Evolutionary conservation across 2,329 filamentous ascomycete genomes (phyloP), one percentile per base, ranked within the genome.

Genomic region (Colletotrichum zoysiae): DNA sequence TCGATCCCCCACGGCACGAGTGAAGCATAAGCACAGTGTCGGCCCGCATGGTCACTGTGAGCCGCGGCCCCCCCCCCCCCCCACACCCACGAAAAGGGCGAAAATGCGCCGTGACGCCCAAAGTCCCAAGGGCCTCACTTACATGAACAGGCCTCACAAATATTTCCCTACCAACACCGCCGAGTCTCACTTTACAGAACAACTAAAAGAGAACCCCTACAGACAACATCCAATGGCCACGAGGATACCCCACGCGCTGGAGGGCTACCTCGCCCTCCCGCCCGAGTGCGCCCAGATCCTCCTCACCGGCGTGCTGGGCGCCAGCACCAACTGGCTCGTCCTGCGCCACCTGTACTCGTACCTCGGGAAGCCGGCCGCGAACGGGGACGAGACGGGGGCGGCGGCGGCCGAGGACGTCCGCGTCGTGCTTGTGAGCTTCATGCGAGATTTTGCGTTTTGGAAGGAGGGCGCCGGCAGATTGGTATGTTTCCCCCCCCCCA

Each of bases 401-500:
- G 35, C 61, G 9, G 44, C 60, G 8, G 70, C 71, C 23, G 78
- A 78, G 14, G 82, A 82, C 55, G 82, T 80, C 35, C 86, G 84
- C 61, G 87, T 98, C 0, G 85, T 97, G 3, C 85, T 98, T 3
- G 90, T 96, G 70, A 97, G 93, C 83, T 97, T 96, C 82, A 83
- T 97, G 81, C 88, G 93, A 72, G 92, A 95, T 76, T 88, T 87
- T 74, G 84, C 88, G 1, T 97, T 97, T 78, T 98, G 95, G 94
- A 90, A 85, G 74, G 88, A 91, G 3, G 91, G 93, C 61, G 87
- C 87, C 2, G 87, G 89, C 65, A 91, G 91, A 80, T 81, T 94
- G 78, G 92, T 93, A 82, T 74, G 86, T 79, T 48, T 5, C n/a
- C 76, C 40, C 40, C 40, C 26, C 26, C 26, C 26, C n/a, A n/a